Evolutionary conservation across 495 filamentous ascomycete genomes (phyloP), one percentile per base, ranked within the genome.

Genomic region (Rostrohypoxylon terebratum): DNA sequence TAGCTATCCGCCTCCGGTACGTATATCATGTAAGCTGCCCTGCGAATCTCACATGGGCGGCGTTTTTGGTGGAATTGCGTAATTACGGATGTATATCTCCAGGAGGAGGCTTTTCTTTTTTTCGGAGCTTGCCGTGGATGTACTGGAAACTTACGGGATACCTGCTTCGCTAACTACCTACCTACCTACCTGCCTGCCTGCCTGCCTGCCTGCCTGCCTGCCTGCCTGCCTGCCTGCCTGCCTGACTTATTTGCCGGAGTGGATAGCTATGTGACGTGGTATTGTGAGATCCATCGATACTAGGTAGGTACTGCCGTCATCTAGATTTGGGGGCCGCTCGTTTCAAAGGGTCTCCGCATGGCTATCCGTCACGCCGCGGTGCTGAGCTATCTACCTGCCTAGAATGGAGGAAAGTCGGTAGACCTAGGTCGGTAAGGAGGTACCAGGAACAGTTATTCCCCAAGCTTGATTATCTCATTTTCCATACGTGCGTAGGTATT

Each of bases 281-380:
- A 69, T 69, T 42, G 57, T 58, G 67, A 63, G 28, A 59, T 59
- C 23, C 50, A n/a, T n/a, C n/a, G n/a, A n/a, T n/a, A n/a, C n/a
- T n/a, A n/a, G n/a, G n/a, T n/a, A n/a, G n/a, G n/a, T 51, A 45
- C 51, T 42, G 42, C 51, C 50, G 63, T 63, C 51, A 53, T 51
- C 40, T 18, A 54, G 67, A 13, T 45, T 44, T 28, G 28, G 36
- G 55, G 57, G 38, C 57, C 13, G 38, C n/a, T 40, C 21, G 36
- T 42, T 59, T 45, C 36, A 59, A 44, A n/a, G 10, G 38, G 14
- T 38, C 33, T 31, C 10, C 2, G 28, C 28, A 28, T 28, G 28
- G 28, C n/a, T 33, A 14, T 36, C 31, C 23, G 8, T 4, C 25
- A 4, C 48, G 23, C 23, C 47, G 20, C 28, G 13, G 6, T 4